phyloP scores from a whole-genome alignment of 2,329 filamentous ascomycete genomes.

The Metarhizium humberi region DNA sequence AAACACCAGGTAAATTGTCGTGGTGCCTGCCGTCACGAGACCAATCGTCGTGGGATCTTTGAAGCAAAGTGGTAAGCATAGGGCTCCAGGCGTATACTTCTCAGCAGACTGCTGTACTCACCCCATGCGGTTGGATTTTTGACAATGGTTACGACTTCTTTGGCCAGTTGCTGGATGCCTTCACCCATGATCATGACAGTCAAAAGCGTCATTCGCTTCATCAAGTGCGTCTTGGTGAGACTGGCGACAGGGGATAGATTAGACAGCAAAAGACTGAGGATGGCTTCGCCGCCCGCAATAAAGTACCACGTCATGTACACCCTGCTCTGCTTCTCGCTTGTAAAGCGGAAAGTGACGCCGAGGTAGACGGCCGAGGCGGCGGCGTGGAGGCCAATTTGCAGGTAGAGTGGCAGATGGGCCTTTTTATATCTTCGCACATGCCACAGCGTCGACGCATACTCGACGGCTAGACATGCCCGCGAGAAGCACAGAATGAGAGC shows the following conservation, averaged over 20 bases:
- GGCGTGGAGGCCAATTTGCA: constrained; percentile 27
- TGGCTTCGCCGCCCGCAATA: constrained; percentile 42
- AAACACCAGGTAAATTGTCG: constrained; percentile 36
- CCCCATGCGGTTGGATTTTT: constrained; percentile 31
- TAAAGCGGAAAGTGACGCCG: constrained; percentile 30
- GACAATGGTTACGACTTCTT: constrained; percentile 40
- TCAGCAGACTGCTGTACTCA: constrained; percentile 13
- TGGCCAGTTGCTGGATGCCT: constrained; percentile 49
- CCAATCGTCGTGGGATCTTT: constrained; percentile 24
- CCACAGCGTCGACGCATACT: constrained; percentile 40
- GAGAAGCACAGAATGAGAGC: constrained; percentile 41
- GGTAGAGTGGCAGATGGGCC: constrained; percentile 23
- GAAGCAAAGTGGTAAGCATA: neutral
- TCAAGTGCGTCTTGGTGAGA: constrained; percentile 53
- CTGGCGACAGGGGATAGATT: constrained; percentile 46
- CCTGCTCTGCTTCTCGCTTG: constrained; percentile 18
- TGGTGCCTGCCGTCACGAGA: constrained; percentile 26
- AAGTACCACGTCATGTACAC: constrained; percentile 41
- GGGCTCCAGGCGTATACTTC: constrained; percentile 3
- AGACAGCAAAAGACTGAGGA: constrained; percentile 42
- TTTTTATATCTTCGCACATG: constrained; percentile 32
- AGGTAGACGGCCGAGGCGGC: constrained; percentile 28
- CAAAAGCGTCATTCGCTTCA: constrained; percentile 53
- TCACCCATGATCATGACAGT: constrained; percentile 60
- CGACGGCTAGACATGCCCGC: constrained; percentile 40